These are phyloP conservation scores for Melampsora larici-populina DNA, from an alignment of 1,284 basidiomycete species.

Conservation along the genomic window DNA sequence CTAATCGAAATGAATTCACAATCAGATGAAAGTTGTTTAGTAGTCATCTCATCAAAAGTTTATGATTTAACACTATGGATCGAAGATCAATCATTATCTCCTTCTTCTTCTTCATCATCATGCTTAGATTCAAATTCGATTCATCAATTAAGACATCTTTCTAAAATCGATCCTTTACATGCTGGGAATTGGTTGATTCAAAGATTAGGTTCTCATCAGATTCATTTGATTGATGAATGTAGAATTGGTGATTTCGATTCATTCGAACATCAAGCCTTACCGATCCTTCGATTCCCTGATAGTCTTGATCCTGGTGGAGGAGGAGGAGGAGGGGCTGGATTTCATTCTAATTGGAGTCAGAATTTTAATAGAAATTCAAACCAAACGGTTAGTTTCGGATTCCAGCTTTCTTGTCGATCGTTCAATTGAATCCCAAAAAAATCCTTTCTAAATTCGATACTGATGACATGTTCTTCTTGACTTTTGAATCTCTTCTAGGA, in stretches of 20 bases:
- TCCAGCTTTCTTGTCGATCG: too few relatives aligned
- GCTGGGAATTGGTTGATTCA: conserved; percentile 8
- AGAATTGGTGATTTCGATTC: conserved; percentile 29
- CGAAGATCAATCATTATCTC: conserved; percentile 18
- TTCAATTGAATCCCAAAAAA: too few relatives aligned
- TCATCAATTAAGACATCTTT: neutral
- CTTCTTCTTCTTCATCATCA: too few relatives aligned
- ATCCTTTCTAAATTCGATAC: too few relatives aligned
- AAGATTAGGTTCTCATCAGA: neutral
- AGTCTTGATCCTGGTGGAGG: neutral
- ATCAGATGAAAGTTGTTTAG: conserved; percentile 32
- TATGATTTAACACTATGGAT: conserved; percentile 37
- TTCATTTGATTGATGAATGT: conserved; percentile 16
- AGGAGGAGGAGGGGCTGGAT: too few relatives aligned
- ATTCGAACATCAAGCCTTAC: neutral
- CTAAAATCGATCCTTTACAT: conserved; percentile 21
- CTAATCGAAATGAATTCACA: conserved; percentile 27
- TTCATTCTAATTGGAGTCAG: neutral
- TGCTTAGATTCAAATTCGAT: too few relatives aligned
- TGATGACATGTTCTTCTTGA: too few relatives aligned
- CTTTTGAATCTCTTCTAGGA: too few relatives aligned
- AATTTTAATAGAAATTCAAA: too few relatives aligned
- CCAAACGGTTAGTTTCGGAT: too few relatives aligned
- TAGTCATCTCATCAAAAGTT: conserved; percentile 13
- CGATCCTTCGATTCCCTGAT: neutral